Evolutionary conservation across 108 stramenopile species (phyloP), one percentile per base, ranked within the genome.

Genomic region (Nannochloropsis salina): DNA sequence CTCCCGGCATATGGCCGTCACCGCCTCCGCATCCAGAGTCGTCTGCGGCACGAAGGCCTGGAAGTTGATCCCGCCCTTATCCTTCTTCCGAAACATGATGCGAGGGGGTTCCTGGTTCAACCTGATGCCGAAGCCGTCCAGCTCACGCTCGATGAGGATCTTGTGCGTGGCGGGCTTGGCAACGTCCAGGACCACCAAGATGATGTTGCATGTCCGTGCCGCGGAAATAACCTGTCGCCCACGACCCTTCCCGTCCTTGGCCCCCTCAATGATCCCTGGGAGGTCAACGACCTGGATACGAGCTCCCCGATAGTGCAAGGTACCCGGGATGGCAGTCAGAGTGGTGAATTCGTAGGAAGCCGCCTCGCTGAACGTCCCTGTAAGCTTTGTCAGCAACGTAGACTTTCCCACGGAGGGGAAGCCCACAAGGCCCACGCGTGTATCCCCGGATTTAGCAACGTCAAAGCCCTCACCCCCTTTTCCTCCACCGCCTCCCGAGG

Each of bases 221-320:
- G 96, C 94, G 43, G 93, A 92, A 91, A 97, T 96, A 83, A 97
- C 97, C 87, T 97, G 96, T 74, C 97, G 93, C 74, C 98, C 98
- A 43, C 87, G 84, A 86, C 99, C 99, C 84, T 96, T 95, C 42
- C 98, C 98, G 90, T 97, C 97, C 80, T 97, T 97, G 9, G 99
- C 98, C 21, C 99, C 99, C 90, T 99, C 99, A 87, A 99, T 99
- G 83, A 99, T 94, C 31, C 99, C 99, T 20, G 99, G 99, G 82
- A 99, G 91, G 91, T 99, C 99, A 44, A 99, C 86, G 41, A 99
- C 95, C 92, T 83, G 81, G 82, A 99, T 97, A 82, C 95, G 90
- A n/a, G 99, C 98, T 20, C 99, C 98, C 83, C 95, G 94, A 88
- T 96, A 99, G 86, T 98, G 93, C 95, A 99, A 95, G 9, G 97